Percentiles rank a stretch among this genome's conserved stretches.
Evolutionary conservation across 768 basidiomycete species (phyloP).

Genomic region (Plicaturopsis crispa): DNA sequence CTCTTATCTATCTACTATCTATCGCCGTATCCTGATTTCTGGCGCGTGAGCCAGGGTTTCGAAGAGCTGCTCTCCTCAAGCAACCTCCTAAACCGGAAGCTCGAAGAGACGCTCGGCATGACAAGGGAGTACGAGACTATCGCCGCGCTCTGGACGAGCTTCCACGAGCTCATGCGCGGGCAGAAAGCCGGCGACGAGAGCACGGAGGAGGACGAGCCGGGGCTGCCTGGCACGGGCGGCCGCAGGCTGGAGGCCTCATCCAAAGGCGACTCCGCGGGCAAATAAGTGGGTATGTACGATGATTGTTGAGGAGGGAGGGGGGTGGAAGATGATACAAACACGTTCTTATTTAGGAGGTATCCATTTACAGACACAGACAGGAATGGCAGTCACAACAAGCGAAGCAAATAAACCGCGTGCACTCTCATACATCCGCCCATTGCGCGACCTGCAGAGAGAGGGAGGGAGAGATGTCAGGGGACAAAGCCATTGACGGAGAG

Average conservation of each 20-base stretch:
- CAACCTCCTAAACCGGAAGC: constrained; percentile 82
- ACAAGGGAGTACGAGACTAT: constrained; percentile 89
- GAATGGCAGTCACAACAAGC: background rate
- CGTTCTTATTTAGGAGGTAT: constrained; percentile 8
- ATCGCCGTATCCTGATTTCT: no score
- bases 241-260: constrained; percentile 39
- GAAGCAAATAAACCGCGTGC: background rate
- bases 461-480: constrained; percentile 1
- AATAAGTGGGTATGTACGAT: no score
- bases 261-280: no score
- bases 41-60: constrained; percentile 73
- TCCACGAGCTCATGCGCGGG: constrained; percentile 68
- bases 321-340: no score
- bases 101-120: constrained; percentile 90
- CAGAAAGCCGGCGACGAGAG: constrained; percentile 28
- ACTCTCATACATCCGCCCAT: constrained; percentile 28
- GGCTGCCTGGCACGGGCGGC: constrained; percentile 68
- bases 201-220: constrained; percentile 26
- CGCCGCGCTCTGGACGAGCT: constrained; percentile 76
- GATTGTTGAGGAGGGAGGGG: no score
- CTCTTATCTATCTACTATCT: background rate
- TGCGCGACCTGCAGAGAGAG: constrained; percentile 20
- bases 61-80: constrained; percentile 81
- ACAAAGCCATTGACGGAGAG: constrained; percentile 6
- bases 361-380: background rate